Base-by-base conservation (phyloP, 805 yeast species). In the Starmera amethionina region DNA sequence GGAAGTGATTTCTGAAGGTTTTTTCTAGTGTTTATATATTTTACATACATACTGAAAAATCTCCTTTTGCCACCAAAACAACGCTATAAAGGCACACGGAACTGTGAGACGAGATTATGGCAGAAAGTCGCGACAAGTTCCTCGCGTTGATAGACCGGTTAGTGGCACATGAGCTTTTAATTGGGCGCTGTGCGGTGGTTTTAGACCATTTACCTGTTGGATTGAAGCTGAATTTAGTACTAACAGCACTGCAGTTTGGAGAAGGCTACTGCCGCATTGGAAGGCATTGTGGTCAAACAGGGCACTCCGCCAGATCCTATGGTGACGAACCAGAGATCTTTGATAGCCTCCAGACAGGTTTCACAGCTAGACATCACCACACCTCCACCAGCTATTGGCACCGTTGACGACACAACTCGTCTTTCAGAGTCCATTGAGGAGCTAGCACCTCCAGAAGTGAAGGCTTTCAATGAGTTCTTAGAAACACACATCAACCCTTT, bases 401-500 rank as follows among this genome's bases (percentile, higher is more conserved):
- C 27, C 9, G 27, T 22, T 22, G 15, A 11, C 10, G 10, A 13
- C 35, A 12, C 12, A 15, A 7, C 35, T 14, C 19, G 28, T 15
- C 30, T 36, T 16, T 35, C 39, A 6, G 48, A 32, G 16, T 42
- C 41, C 40, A 51, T 43, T 33, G 40, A 43, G 11, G 40, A 36
- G n/a, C 16, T 9, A 16, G 40, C 45, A 11, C 13, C 47, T 4
- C 66, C 67, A 43, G 63, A 76, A 1, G 67, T 78, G 13, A 49
- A 52, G 34, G 80, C 67, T 15, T 84, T 78, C 55, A 76, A 79
- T 38, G 55, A 54, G 12, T 72, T 84, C 45, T 58, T 84, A 40
- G 60, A 60, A 16, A 68, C 69, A 6, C 55, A 60, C 44, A 70
- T 87, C 31, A 68, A 61, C 18, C 89, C 94, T 9, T 77, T 85